phyloP scores from a whole-genome alignment of 352 stramenopile species.

The Peronospora destructor region DNA sequence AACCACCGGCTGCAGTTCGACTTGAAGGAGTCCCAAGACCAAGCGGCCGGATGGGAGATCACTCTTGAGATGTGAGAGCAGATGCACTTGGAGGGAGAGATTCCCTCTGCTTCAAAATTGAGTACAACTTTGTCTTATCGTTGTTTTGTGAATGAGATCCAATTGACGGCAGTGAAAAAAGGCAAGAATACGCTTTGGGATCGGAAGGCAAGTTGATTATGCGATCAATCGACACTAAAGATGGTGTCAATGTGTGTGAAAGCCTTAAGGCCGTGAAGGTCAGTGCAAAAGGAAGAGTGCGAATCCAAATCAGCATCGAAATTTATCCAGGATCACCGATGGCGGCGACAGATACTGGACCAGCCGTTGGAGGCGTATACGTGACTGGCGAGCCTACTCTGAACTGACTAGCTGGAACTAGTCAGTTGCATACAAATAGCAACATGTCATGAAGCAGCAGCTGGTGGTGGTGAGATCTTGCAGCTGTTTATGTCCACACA shows the following conservation, averaged over 20 bases:
- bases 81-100: slow-evolving; percentile 11
- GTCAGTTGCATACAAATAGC: slow-evolving; percentile 26
- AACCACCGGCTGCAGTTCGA: slow-evolving; percentile 15
- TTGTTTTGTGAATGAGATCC: slow-evolving; percentile 14
- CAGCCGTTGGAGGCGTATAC: slow-evolving; percentile 13
- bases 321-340: slow-evolving; percentile 2
- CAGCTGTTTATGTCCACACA: slow-evolving; percentile 27
- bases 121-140: slow-evolving; percentile 11
- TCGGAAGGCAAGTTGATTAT: slow-evolving; percentile 12
- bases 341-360: slow-evolving; percentile 4
- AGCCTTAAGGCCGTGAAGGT: neutral
- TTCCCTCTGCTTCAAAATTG: slow-evolving; percentile 26
- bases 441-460: slow-evolving; percentile 11
- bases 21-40: slow-evolving; percentile 29
- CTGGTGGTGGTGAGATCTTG: slow-evolving; percentile 23
- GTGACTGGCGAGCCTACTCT: no score
- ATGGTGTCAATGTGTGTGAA: neutral
- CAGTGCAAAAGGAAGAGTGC: slow-evolving; percentile 29
- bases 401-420: slow-evolving; percentile 3
- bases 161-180: slow-evolving; percentile 8
- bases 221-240: slow-evolving; percentile 2
- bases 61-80: slow-evolving; percentile 27
- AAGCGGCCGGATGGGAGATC: slow-evolving; percentile 21
- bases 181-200: slow-evolving; percentile 15
- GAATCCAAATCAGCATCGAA: neutral